A percentile compares a stretch with the other conserved stretches of the same genome.
These are phyloP conservation scores for Trichoderma simmonsii DNA, from an alignment of 2,329 filamentous ascomycete genomes.

Conservation along the genomic window DNA sequence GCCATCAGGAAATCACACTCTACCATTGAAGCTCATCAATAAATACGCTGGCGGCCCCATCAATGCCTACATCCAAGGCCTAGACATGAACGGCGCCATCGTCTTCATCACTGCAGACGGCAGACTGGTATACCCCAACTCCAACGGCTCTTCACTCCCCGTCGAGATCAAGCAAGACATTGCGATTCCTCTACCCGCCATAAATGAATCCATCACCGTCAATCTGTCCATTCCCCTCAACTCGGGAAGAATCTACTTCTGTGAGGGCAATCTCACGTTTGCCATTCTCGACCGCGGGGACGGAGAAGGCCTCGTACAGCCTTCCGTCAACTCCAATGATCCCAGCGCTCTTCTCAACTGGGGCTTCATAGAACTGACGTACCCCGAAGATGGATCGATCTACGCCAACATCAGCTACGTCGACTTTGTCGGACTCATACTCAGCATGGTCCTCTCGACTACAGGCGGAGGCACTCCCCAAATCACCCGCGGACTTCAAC, in stretches of 20 bases:
- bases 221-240: slow-evolving; percentile 40
- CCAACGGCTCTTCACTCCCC: slow-evolving; percentile 34
- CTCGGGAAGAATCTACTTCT: slow-evolving; percentile 46
- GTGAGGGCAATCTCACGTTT: slow-evolving; percentile 41
- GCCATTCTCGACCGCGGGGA: slow-evolving; percentile 36
- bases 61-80: slow-evolving; percentile 46
- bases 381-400: slow-evolving; percentile 36
- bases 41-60: slow-evolving; percentile 39
- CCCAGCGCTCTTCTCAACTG: slow-evolving; percentile 44
- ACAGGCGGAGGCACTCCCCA: slow-evolving; percentile 35
- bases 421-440: slow-evolving; percentile 49
- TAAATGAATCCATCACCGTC: slow-evolving; percentile 38
- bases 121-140: slow-evolving; percentile 41
- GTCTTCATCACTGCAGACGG: slow-evolving; percentile 45
- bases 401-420: slow-evolving; percentile 51
- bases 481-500: slow-evolving; percentile 39
- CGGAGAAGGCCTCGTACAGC: slow-evolving; percentile 45
- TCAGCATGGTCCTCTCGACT: slow-evolving; percentile 47
- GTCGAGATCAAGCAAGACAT: slow-evolving; percentile 40
- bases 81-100: slow-evolving; percentile 38
- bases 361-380: slow-evolving; percentile 51
- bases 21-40: slow-evolving; percentile 40
- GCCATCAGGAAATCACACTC: not conserved
- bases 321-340: slow-evolving; percentile 43
- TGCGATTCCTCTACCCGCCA: slow-evolving; percentile 41